Percentiles rank a stretch among this genome's conserved stretches.
Conservation (phyloP, 441 rosid species). For the Arabidopsis lyrata region DNA sequence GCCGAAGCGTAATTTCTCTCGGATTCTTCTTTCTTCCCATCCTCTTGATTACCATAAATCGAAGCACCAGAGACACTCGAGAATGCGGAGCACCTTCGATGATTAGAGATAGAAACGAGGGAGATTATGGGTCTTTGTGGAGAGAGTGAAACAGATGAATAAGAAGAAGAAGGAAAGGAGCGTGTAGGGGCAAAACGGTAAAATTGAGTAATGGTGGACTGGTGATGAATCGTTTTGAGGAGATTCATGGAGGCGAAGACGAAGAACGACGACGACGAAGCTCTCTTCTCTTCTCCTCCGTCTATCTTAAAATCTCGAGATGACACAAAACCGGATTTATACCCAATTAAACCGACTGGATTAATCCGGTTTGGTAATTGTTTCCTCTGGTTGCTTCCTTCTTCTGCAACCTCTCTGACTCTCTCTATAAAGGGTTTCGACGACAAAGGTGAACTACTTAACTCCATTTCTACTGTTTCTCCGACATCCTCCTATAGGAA, state of each 20-base stretch:
- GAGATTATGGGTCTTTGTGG: conserved; percentile 27
- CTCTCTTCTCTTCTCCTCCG: conserved; percentile 31
- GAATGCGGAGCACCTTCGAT: conserved; percentile 45
- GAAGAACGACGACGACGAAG: background rate
- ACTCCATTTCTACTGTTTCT: conserved; percentile 27
- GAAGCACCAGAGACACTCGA: conserved; percentile 49
- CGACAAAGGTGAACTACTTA: conserved; percentile 1
- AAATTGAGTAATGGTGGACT: conserved; percentile 38
- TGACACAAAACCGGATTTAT: background rate
- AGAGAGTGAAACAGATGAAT: conserved; percentile 14
- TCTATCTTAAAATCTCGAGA: background rate
- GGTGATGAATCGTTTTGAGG: conserved; percentile 50
- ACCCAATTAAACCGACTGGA: conserved; percentile 23
- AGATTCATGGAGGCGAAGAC: conserved; percentile 52
- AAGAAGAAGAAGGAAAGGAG: conserved; percentile 23
- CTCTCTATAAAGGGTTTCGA: conserved; percentile 35
- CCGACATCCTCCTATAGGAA: conserved; percentile 17
- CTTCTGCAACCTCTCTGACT: conserved; percentile 26
- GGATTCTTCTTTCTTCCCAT: conserved; percentile 41
- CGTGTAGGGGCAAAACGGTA: conserved; percentile 37
- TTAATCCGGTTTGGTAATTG: conserved; percentile 36
- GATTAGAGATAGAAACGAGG: conserved; percentile 40
- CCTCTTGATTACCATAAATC: conserved; percentile 39
- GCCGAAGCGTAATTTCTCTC: conserved; percentile 13
- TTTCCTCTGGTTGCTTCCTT: conserved; percentile 23